Evolutionary conservation across 164 flowering plant species (phyloP).

Genomic region (Umbellularia californica): DNA sequence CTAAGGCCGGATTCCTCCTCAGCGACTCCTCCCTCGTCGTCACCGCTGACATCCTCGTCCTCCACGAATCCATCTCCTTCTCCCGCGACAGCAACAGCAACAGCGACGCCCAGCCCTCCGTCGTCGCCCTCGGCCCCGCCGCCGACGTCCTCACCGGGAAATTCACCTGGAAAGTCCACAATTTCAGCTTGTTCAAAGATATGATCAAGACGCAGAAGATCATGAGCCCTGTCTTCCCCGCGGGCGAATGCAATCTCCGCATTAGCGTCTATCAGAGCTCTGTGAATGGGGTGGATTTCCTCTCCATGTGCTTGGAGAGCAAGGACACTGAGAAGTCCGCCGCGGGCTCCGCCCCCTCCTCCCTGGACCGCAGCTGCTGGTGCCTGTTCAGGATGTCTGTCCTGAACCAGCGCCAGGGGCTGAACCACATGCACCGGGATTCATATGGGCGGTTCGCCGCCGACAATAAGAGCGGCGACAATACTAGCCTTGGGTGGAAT

Average conservation of each 20-base stretch:
- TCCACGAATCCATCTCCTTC: conserved; percentile 71
- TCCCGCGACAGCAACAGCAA: conserved; percentile 22
- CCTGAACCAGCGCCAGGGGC: conserved; percentile 81
- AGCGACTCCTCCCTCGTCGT: conserved; percentile 53
- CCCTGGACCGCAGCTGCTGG: conserved; percentile 51
- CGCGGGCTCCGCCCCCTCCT: background rate
- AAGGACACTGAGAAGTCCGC: conserved; percentile 77
- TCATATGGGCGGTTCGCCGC: conserved; percentile 95
- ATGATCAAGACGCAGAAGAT: conserved; percentile 98
- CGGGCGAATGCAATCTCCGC: conserved; percentile 88
- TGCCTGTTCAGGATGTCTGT: conserved; percentile 95
- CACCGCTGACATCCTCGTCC: conserved; percentile 75
- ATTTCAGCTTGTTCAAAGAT: conserved; percentile 83
- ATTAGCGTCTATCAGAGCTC: conserved; percentile 93
- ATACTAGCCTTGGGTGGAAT: conserved; percentile 97
- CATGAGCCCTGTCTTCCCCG: conserved; percentile 93
- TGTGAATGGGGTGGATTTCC: conserved; percentile 70
- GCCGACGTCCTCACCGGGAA: conserved; percentile 81
- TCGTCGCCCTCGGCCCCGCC: conserved; percentile 18
- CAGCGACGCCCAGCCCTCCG: conserved; percentile 14
- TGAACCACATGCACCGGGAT: conserved; percentile 82
- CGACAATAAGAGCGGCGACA: conserved; percentile 90
- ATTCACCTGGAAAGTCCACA: conserved; percentile 93
- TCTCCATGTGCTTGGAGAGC: conserved; percentile 97
- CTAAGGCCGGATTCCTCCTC: conserved; percentile 55